Conservation (phyloP, 2,329 filamentous ascomycete species). For the Arthroderma uncinatum region DNA sequence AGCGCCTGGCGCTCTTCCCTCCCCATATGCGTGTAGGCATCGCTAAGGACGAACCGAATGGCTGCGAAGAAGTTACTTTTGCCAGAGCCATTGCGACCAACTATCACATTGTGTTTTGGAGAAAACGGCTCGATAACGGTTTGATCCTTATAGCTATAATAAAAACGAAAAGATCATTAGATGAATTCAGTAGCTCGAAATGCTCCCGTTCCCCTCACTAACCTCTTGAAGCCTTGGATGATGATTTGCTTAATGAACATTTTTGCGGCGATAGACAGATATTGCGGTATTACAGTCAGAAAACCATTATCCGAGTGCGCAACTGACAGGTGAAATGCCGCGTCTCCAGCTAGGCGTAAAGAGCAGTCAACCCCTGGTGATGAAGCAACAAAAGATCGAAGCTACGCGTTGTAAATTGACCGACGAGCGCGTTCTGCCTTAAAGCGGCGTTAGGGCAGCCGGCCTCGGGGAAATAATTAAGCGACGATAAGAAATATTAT, state of each 20-base stretch:
- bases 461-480: neutral
- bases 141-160: conserved; percentile 89
- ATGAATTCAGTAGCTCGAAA: conserved; percentile 8
- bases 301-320: neutral
- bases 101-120: conserved; percentile 93
- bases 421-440: neutral
- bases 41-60: conserved; percentile 94
- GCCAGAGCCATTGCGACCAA: conserved; percentile 96
- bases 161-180: neutral
- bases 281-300: neutral
- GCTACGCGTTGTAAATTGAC: neutral
- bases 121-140: conserved; percentile 98
- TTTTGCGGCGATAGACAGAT: conserved; percentile 22
- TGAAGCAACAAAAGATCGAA: no score
- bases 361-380: neutral
- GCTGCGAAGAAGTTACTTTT: conserved; percentile 99
- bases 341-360: neutral
- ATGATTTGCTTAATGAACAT: conserved; percentile 99
- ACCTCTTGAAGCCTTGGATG: conserved; percentile 99
- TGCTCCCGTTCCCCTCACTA: conserved; percentile 21
- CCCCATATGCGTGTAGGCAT: conserved; percentile 92
- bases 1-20: conserved; percentile 91
- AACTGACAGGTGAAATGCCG: neutral
- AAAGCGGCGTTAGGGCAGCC: neutral
- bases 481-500: neutral